Base-by-base conservation (phyloP, 2,329 filamentous ascomycete species). In the Hypoxylon sp. region DNA sequence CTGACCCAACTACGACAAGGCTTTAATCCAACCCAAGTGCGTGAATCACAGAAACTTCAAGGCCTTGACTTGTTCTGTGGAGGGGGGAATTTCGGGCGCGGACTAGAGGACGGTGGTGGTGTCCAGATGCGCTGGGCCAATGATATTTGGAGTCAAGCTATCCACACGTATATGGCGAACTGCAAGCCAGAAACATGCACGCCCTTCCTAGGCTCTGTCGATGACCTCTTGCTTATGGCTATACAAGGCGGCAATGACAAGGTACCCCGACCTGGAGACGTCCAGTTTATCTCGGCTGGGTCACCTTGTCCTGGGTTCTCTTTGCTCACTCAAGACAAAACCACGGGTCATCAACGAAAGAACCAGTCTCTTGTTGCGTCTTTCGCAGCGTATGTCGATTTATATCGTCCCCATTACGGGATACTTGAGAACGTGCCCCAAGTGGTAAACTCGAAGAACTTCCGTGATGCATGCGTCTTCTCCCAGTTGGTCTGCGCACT, bases 291-390 rank as follows among this genome's bases (percentile, higher is more conserved):
- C 7, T 86, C 85, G 1, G 92, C 86, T 1, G 93, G 93, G 0
- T 92, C 87, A 53, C 93, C 93, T 0, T 96, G 93, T 69, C 91
- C 90, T 14, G 92, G 91, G 0, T 96, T 93, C 71, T 93, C 91
- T 0, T 56, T 69, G 0, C 76, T 92, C 0, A 94, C 94, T 4
- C 70, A 70, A 0, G 77, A 89, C 70, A 88, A 83, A 70, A 79
- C 81, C 0, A 89, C 84, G 1, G 73, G 80, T 0, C 56, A 79
- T 3, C 89, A 91, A 7, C 77, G 88, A 4, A 87, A 87, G 62
- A 93, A 96, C 72, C 90, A 91, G 32, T 94, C 91, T 0, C 85
- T 96, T 28, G 85, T 96, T 0, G 92, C 91, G 0, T 91, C 91
- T 0, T 92, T 95, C 36, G 89, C 89, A 0, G 88, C 92, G 0